Evolutionary conservation across 306 rosid genomes (phyloP), one percentile per base, ranked within the genome.

Genomic region (peach (Prunus persica)): DNA sequence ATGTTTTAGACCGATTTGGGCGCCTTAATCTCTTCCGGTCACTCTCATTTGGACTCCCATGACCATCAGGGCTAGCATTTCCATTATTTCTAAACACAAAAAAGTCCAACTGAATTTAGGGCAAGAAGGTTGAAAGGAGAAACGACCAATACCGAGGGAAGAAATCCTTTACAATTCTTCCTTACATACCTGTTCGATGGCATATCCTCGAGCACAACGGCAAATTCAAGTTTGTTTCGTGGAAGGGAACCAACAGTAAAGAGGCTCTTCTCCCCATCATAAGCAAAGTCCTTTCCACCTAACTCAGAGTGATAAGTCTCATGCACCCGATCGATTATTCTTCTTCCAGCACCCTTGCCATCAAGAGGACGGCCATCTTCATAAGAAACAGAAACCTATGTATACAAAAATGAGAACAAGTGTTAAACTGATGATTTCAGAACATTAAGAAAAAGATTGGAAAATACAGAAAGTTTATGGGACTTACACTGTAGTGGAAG

Each of bases 291-390:
- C 76, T 92, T 96, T 22, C 95, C 97, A 27, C 86, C 87, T 56
- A 96, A 65, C 75, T 90, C 96, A 5, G 87, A 74, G n/a, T 66
- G 75, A 70, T 96, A 96, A 0, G 99, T 96, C 46, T 91, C 92
- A 63, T 92, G 92, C 22, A 96, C 91, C 76, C 83, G 87, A 55
- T 91, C 99, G 0, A 95, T 72, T 5, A 95, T 88, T 38, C 82
- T 90, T 61, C 99, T 85, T 18, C 98, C 99, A 5, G 81, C 76
- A 6, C 99, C 99, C 74, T 89, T 90, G 0, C 88, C 97, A 41
- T 95, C 99, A 15, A 92, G 92, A 57, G 97, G 96, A 14, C 93
- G 92, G 6, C 97, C 99, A 79, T 95, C 99, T 79, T 95, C 99
- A 65, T 92, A 92, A 3, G 69, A 67, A 47, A 95, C 56, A 15